Percentiles rank a stretch among this genome's conserved stretches.
Evolutionary conservation across 2,329 filamentous ascomycete species (phyloP).

Genomic region (Chrysosporium keratinophilum): DNA sequence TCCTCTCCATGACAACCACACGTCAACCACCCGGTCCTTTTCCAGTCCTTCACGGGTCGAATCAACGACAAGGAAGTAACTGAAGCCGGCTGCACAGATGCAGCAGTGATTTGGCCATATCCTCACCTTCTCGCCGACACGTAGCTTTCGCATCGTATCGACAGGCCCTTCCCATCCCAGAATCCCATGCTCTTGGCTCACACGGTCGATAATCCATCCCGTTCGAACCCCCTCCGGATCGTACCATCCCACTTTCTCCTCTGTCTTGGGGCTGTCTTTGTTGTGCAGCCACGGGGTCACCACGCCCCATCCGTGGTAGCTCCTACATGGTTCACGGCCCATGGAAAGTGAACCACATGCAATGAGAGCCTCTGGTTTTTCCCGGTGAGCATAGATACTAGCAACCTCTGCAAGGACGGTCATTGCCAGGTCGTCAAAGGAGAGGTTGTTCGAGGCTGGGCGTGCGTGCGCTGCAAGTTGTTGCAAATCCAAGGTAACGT

Average conservation of each 20-base stretch:
- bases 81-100: constrained; percentile 60
- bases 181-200: constrained; percentile 70
- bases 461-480: constrained; percentile 62
- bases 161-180: constrained; percentile 46
- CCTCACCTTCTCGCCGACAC: constrained; percentile 55
- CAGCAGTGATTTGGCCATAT: constrained; percentile 75
- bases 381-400: constrained; percentile 49
- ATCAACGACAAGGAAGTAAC: constrained; percentile 63
- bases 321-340: constrained; percentile 60
- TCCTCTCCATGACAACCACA: constrained; percentile 18
- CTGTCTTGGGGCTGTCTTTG: not conserved
- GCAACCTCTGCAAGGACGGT: constrained; percentile 61
- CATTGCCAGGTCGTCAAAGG: constrained; percentile 48
- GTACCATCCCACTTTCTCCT: constrained; percentile 13
- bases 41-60: constrained; percentile 31
- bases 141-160: constrained; percentile 40
- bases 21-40: constrained; percentile 17
- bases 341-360: constrained; percentile 58
- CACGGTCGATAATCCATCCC: constrained; percentile 57
- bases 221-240: constrained; percentile 20
- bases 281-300: constrained; percentile 48
- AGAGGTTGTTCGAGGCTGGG: constrained; percentile 23
- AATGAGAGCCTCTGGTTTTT: constrained; percentile 52
- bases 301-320: constrained; percentile 60
- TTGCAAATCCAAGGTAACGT: constrained; percentile 64